Base-by-base conservation (phyloP, 768 basidiomycete genomes). In the Hericium coralloides region DNA sequence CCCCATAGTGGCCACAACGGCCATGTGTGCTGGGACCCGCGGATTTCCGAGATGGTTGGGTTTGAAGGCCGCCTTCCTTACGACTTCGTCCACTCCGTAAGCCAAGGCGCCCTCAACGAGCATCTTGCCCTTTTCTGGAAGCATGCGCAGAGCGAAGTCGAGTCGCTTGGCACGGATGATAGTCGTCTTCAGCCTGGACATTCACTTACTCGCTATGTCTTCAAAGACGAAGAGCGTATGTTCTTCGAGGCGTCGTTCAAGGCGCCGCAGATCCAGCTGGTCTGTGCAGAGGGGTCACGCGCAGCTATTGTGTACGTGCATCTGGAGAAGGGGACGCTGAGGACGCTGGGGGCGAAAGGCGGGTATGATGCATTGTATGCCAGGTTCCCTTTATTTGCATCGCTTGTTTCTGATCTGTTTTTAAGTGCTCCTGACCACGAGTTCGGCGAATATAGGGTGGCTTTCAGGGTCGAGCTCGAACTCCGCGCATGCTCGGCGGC, bases 391-490 rank as follows among this genome's bases (percentile, higher is more conserved):
- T n/a, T n/a, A n/a, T n/a, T n/a, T n/a, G n/a, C n/a, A n/a, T n/a
- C n/a, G n/a, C n/a, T n/a, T n/a, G n/a, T n/a, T n/a, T n/a, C n/a
- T n/a, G 39, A 41, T 10, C n/a, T 12, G 4, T 4, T n/a, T 4
- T 12, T 4, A 12, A 41, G 39, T 3, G 39, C 4, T 41, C 2
- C 2, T 12, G 39, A 41, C 14, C 9, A 41, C 39, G 14, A 41
- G 14, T 41, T 41, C 39, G 12, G 14, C n/a, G 14, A n/a, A n/a
- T 67, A 65, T 63, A 58, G 63, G 5, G 58, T 69, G 14, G 66
- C 68, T 4, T 70, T 68, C 62, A 67, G 67, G 54, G 66, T 70
- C 26, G 62, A 61, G 14, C 38, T 70, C 18, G 66, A 65, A 59
- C 57, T 63, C 49, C 57, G 59, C 48, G 57, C 57, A 12, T 41